Conservation (phyloP, 495 filamentous ascomycete genomes). For the Aspergillus funiculosus region DNA sequence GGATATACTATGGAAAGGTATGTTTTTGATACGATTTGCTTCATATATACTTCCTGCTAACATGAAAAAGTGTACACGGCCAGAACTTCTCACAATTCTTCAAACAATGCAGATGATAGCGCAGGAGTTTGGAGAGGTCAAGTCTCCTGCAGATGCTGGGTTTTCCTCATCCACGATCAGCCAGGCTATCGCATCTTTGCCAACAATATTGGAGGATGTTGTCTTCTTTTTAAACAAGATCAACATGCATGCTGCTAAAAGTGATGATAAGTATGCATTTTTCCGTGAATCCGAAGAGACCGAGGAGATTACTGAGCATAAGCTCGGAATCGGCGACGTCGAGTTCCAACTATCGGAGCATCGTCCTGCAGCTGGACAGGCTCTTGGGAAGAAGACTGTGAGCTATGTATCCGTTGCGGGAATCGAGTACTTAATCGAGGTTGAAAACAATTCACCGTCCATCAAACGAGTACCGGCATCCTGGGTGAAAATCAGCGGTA, state of each 20-base stretch:
- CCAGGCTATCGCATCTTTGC: slow-evolving; percentile 68
- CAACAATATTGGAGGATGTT: slow-evolving; percentile 66
- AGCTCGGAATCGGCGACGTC: slow-evolving; percentile 84
- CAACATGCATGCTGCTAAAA: slow-evolving; percentile 74
- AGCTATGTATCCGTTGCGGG: slow-evolving; percentile 75
- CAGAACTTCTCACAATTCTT: slow-evolving; percentile 78
- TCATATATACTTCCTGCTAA: slow-evolving; percentile 19
- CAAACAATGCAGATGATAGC: slow-evolving; percentile 80
- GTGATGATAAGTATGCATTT: slow-evolving; percentile 89
- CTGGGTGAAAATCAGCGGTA: slow-evolving; percentile 91
- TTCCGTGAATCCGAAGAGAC: slow-evolving; percentile 83
- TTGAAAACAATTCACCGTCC: slow-evolving; percentile 63
- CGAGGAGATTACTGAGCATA: slow-evolving; percentile 78
- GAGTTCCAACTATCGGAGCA: slow-evolving; percentile 82
- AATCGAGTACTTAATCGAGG: slow-evolving; percentile 92
- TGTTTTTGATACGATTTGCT: not conserved
- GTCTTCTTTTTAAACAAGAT: slow-evolving; percentile 74
- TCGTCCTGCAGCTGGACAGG: slow-evolving; percentile 61
- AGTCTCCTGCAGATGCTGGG: slow-evolving; percentile 58
- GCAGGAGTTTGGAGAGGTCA: slow-evolving; percentile 62
- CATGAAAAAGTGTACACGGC: slow-evolving; percentile 62
- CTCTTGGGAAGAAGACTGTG: slow-evolving; percentile 62
- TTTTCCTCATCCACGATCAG: slow-evolving; percentile 69
- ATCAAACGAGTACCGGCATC: slow-evolving; percentile 84
- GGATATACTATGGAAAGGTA: slow-evolving; percentile 91